Conservation (phyloP, 257 asterid species). For the Anisodus tanguticus region DNA sequence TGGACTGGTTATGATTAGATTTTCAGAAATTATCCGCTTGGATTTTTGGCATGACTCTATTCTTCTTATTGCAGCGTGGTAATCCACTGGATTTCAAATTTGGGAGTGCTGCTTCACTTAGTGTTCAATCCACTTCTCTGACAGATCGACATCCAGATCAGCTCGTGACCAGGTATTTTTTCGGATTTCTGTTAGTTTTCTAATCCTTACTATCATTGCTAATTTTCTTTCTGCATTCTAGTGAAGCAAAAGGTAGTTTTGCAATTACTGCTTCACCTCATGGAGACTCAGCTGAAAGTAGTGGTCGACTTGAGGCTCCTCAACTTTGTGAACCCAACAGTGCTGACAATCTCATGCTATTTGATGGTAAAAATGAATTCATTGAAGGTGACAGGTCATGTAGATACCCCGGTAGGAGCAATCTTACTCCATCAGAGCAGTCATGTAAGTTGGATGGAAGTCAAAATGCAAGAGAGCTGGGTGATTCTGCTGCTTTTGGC, state of each 20-base stretch:
- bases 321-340: slow-evolving; percentile 71
- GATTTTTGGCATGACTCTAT: slow-evolving; percentile 36
- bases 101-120: slow-evolving; percentile 62
- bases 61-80: slow-evolving; percentile 70
- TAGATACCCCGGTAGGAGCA: slow-evolving; percentile 56
- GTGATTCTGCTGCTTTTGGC: slow-evolving; percentile 60
- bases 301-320: slow-evolving; percentile 74
- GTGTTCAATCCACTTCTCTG: slow-evolving; percentile 80
- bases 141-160: slow-evolving; percentile 69
- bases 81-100: slow-evolving; percentile 75
- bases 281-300: slow-evolving; percentile 93
- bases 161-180: slow-evolving; percentile 63
- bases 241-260: slow-evolving; percentile 89
- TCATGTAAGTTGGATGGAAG: slow-evolving; percentile 49
- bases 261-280: slow-evolving; percentile 76
- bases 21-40: slow-evolving; percentile 32
- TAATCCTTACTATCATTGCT: slow-evolving; percentile 29
- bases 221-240: slow-evolving; percentile 41
- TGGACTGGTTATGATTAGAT: slow-evolving; percentile 34
- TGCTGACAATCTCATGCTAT: slow-evolving; percentile 88
- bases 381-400: slow-evolving; percentile 61
- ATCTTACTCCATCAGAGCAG: slow-evolving; percentile 53
- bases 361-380: slow-evolving; percentile 70
- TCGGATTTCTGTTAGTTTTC: slow-evolving; percentile 29
- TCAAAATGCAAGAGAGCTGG: slow-evolving; percentile 52